Percentiles rank a stretch among this genome's conserved stretches.
phyloP scores from a whole-genome alignment of 306 rosid species.

The Vigna mungo region DNA sequence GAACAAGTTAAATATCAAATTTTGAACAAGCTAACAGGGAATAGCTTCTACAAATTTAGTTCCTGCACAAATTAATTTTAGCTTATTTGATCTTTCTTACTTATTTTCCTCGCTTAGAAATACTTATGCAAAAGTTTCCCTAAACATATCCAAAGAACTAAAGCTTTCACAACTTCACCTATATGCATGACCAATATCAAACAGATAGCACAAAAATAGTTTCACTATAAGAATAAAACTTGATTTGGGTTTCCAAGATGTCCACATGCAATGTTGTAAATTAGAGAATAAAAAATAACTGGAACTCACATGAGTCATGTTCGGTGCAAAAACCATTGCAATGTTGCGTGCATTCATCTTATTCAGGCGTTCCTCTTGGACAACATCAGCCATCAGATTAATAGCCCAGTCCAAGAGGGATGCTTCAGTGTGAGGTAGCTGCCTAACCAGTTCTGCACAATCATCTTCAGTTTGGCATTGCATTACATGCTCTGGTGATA shows the following conservation, averaged over 20 bases:
- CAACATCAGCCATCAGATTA: slow-evolving; percentile 96
- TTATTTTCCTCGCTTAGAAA: too few relatives aligned
- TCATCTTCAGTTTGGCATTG: slow-evolving; percentile 81
- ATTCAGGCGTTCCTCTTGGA: slow-evolving; percentile 72
- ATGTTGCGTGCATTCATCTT: slow-evolving; percentile 90
- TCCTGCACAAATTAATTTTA: too few relatives aligned
- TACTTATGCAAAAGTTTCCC: too few relatives aligned
- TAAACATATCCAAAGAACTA: too few relatives aligned
- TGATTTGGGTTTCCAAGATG: not conserved
- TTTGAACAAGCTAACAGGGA: too few relatives aligned
- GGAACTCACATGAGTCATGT: slow-evolving; percentile 87
- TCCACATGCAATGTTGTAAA: slow-evolving; percentile 5
- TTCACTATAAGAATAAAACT: not conserved
- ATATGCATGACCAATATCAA: too few relatives aligned
- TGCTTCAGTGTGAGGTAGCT: slow-evolving; percentile 74
- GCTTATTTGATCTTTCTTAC: too few relatives aligned
- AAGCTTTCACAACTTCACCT: too few relatives aligned
- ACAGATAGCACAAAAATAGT: not conserved
- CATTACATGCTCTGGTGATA: slow-evolving; percentile 80
- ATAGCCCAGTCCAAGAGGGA: slow-evolving; percentile 90
- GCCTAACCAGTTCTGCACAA: slow-evolving; percentile 66
- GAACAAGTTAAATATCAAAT: too few relatives aligned
- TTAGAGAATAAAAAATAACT: not conserved
- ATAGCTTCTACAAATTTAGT: too few relatives aligned
- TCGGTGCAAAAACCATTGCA: slow-evolving; percentile 97